These are phyloP conservation scores for Backusella luteola DNA, from an alignment of 192 early-diverging fungal genomes.

Conservation along the genomic window DNA sequence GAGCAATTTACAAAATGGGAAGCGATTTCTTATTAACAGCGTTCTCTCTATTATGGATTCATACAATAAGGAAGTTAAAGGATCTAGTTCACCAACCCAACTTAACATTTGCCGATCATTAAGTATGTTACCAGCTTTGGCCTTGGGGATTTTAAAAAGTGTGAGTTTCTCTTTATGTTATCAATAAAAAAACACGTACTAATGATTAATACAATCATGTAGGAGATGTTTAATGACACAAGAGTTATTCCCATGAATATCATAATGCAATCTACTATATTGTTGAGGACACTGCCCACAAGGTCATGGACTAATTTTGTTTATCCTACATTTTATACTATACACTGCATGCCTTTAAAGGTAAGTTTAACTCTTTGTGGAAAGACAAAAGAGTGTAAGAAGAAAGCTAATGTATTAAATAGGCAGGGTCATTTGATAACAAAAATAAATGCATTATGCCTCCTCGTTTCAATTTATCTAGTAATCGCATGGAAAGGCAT, in stretches of 20 bases:
- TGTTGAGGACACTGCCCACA: slow-evolving; percentile 62
- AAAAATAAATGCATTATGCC: slow-evolving; percentile 58
- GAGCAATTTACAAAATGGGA: slow-evolving; percentile 73
- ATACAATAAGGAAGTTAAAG: slow-evolving; percentile 68
- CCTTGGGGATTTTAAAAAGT: slow-evolving; percentile 70
- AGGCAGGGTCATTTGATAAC: slow-evolving; percentile 15
- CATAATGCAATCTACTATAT: slow-evolving; percentile 58
- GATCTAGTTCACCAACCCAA: slow-evolving; percentile 54
- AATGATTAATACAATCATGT: slow-evolving; percentile 1
- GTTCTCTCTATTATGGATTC: slow-evolving; percentile 66
- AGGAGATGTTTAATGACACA: slow-evolving; percentile 19
- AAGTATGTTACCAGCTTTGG: slow-evolving; percentile 71
- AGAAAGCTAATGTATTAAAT: background rate
- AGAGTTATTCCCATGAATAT: slow-evolving; percentile 54
- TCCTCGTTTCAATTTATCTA: slow-evolving; percentile 61
- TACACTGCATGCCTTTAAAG: slow-evolving; percentile 61
- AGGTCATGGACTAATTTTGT: slow-evolving; percentile 56
- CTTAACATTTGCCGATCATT: slow-evolving; percentile 69
- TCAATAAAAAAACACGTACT: slow-evolving; percentile 12
- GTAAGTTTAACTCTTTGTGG: slow-evolving; percentile 34
- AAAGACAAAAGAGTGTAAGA: background rate
- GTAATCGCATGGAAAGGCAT: slow-evolving; percentile 67
- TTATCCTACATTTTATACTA: slow-evolving; percentile 66
- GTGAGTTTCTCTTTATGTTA: slow-evolving; percentile 32
- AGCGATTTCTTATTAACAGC: slow-evolving; percentile 71